Base-by-base conservation (phyloP, 768 basidiomycete species). In the Plicaturopsis crispa region DNA sequence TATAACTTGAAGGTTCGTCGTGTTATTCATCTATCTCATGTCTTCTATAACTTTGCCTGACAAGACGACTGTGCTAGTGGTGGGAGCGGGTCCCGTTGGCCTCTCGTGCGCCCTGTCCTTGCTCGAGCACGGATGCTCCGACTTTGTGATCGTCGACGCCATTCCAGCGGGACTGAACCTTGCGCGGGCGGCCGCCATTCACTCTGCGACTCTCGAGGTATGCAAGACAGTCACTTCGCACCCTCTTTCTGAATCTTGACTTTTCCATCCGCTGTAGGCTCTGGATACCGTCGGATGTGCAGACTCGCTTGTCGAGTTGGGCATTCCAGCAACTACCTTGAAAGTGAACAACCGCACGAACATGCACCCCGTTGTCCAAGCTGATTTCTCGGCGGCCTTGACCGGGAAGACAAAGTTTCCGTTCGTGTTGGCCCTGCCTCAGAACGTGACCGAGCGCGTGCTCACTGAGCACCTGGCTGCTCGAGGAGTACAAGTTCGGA, bases 171-270 rank as follows among this genome's bases (percentile, higher is more conserved):
- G 61, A 19, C 45, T 56, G 36, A 57, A 60, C 35, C 50, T 53
- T 6, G 70, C 73, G 7, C 65, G 73, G 14, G 71, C 75, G 0
- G 41, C 67, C 4, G 58, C 63, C 1, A 49, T 75, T 20, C 74
- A 77, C 44, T 67, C 75, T 23, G 65, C 70, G 21, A 75, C 75
- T 6, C 55, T 77, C 12, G 75, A 75, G 56, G 73, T 69, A 43
- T 32, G 53, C 26, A n/a, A n/a, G n/a, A n/a, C n/a, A n/a, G n/a
- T n/a, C n/a, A n/a, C n/a, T n/a, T n/a, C n/a, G n/a, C n/a, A n/a
- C n/a, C n/a, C n/a, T n/a, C n/a, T n/a, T n/a, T n/a, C n/a, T n/a
- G n/a, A n/a, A n/a, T n/a, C n/a, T n/a, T n/a, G n/a, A n/a, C n/a
- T n/a, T n/a, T n/a, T n/a, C n/a, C 60, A 51, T 61, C 66, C 6